These are phyloP conservation scores for Saturnispora gosingensis DNA, from an alignment of 805 yeast genomes.

Conservation along the genomic window DNA sequence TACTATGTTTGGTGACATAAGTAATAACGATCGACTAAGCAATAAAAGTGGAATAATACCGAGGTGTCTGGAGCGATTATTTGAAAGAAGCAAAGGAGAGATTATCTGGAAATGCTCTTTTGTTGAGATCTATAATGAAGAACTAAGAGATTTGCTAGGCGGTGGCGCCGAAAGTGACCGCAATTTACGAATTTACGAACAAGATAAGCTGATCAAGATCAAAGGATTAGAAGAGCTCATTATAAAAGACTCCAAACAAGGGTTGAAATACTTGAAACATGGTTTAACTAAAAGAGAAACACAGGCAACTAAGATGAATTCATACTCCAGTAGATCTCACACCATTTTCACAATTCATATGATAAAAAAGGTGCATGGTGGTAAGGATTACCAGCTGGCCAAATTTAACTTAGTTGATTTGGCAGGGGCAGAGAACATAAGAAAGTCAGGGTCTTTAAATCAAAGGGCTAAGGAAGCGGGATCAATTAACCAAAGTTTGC, in stretches of 20 bases:
- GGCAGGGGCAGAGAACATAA: slow-evolving; percentile 91
- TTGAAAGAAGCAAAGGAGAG: slow-evolving; percentile 31
- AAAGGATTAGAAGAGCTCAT: slow-evolving; percentile 59
- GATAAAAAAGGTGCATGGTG: slow-evolving; percentile 31
- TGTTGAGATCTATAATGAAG: slow-evolving; percentile 42
- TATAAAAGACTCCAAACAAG: slow-evolving; percentile 45
- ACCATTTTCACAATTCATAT: slow-evolving; percentile 62
- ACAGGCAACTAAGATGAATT: slow-evolving; percentile 68
- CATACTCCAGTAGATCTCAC: slow-evolving; percentile 66
- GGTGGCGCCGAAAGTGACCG: slow-evolving; percentile 21
- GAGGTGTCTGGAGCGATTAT: slow-evolving; percentile 35
- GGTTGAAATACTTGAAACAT: slow-evolving; percentile 42
- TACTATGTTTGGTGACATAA: slow-evolving; percentile 44
- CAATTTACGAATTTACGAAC: slow-evolving; percentile 33
- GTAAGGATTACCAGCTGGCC: slow-evolving; percentile 23
- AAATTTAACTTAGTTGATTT: slow-evolving; percentile 64
- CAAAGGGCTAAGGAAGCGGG: slow-evolving; percentile 92
- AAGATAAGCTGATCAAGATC: slow-evolving; percentile 33
- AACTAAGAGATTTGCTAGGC: slow-evolving; percentile 35
- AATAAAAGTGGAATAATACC: slow-evolving; percentile 40
- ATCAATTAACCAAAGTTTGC: slow-evolving; percentile 76
- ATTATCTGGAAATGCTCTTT: slow-evolving; percentile 40
- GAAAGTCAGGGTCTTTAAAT: slow-evolving; percentile 77
- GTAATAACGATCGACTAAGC: not conserved
- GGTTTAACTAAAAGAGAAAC: slow-evolving; percentile 57